These are phyloP conservation scores for Clathrus columnatus DNA, from an alignment of 768 basidiomycete species.

Conservation along the genomic window DNA sequence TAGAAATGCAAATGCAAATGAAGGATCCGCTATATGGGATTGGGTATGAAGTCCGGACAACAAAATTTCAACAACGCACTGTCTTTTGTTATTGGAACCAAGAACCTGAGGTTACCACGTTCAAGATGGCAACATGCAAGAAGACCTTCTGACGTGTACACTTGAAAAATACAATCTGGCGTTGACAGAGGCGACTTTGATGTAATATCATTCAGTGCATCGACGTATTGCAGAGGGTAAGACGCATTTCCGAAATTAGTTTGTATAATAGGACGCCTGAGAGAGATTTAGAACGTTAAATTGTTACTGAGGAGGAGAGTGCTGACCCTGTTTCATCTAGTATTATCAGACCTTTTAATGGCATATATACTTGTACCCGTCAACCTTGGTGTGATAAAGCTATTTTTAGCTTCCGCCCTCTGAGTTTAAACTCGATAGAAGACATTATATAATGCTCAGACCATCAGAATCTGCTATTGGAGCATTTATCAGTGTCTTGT, in stretches of 20 bases:
- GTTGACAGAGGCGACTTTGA: slow-evolving; percentile 34
- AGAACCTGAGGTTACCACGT: slow-evolving; percentile 63
- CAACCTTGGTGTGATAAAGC: too few relatives aligned
- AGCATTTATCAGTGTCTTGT: too few relatives aligned
- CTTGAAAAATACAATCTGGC: slow-evolving; percentile 52
- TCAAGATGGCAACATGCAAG: slow-evolving; percentile 80
- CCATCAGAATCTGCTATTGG: neutral
- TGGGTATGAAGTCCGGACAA: neutral
- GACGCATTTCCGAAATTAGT: slow-evolving; percentile 79
- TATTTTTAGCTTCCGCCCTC: neutral
- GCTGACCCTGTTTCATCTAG: slow-evolving; percentile 67
- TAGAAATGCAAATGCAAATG: slow-evolving; percentile 84
- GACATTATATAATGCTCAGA: neutral
- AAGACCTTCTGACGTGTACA: slow-evolving; percentile 43
- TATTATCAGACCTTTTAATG: slow-evolving; percentile 75
- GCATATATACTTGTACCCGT: slow-evolving; percentile 39
- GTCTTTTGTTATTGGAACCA: slow-evolving; percentile 79
- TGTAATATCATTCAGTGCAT: slow-evolving; percentile 69
- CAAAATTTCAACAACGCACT: slow-evolving; percentile 40
- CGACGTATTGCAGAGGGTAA: slow-evolving; percentile 80
- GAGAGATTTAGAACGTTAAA: neutral
- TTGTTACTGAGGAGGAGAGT: neutral
- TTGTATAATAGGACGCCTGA: slow-evolving; percentile 68
- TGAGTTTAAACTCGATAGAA: neutral
- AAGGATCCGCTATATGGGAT: slow-evolving; percentile 60